Base-by-base conservation (phyloP, 768 basidiomycete species). In the Calocybe gangraenosa region DNA sequence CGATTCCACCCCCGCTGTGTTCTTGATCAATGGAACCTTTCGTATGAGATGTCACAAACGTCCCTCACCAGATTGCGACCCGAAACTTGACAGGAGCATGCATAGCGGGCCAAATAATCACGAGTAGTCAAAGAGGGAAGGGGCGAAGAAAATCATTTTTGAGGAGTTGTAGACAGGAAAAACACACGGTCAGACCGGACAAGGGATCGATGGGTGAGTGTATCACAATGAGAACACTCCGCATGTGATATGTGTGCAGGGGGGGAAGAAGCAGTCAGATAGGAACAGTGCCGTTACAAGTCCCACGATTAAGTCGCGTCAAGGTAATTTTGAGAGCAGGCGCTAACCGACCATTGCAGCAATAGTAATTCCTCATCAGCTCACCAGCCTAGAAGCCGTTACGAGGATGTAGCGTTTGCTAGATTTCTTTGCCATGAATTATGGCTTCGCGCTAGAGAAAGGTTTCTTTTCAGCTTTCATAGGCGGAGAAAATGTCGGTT, bases 31-130 rank as follows among this genome's bases (percentile, higher is more conserved):
- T 28, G 57, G 49, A 46, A 46, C 42, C 50, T n/a, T 36, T 37
- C 23, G 2, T 7, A 10, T 14, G 15, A 30, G 15, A 39, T 63
- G 25, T 11, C 25, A 28, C 25, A 28, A 28, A 28, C 5, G 6
- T 11, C 25, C 6, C 68, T 48, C 51, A 81, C 80, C 78, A 79
- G 33, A 81, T 76, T 15, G 71, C 78, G 42, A 81, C 75, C 52
- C 65, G 70, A 50, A 80, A 61, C 48, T 65, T 76, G 41, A 59
- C 25, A 28, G 25, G 25, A 28, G 25, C 5, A 28, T 11, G 11
- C 25, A 28, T 28, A 28, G 11, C 6, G 11, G 25, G 11, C 11
- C 25, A 28, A 11, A 28, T 28, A 28, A 11, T 28, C 25, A 28
- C 5, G 25, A 28, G 11, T 28, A 11, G 11, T 28, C 5, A 11